Evolutionary conservation across 2,329 filamentous ascomycete genomes (phyloP).

Genomic region (Kalaharituber pfeilii): DNA sequence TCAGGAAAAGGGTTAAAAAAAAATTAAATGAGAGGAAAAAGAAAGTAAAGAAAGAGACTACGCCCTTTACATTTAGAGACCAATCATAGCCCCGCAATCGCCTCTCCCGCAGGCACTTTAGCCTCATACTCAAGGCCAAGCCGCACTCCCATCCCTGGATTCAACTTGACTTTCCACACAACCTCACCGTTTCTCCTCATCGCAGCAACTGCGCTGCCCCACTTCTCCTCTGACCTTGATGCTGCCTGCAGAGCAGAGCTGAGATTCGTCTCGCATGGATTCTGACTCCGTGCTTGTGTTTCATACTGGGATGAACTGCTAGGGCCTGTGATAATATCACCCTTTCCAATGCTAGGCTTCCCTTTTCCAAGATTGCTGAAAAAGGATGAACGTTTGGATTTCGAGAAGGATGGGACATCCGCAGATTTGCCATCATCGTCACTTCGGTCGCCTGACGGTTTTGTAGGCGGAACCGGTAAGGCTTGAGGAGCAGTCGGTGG

Average conservation of each 20-base stretch:
- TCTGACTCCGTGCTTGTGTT: not conserved
- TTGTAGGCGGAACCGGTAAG: not conserved
- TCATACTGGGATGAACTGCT: not conserved
- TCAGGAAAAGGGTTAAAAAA: too few relatives aligned
- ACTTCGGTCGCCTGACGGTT: not conserved
- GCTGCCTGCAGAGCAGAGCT: not conserved
- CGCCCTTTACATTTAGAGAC: too few relatives aligned
- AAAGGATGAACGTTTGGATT: not conserved
- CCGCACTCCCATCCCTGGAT: slow-evolving; percentile 40
- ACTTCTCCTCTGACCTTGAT: slow-evolving; percentile 27
- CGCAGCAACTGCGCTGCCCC: slow-evolving; percentile 39
- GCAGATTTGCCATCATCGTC: not conserved
- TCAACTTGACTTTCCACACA: slow-evolving; percentile 40
- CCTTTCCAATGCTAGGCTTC: not conserved
- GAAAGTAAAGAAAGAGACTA: too few relatives aligned
- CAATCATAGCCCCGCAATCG: slow-evolving; percentile 21
- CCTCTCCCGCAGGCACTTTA: slow-evolving; percentile 37
- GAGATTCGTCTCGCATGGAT: too few relatives aligned
- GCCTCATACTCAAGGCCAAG: slow-evolving; percentile 46
- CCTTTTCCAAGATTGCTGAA: not conserved
- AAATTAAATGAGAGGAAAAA: too few relatives aligned
- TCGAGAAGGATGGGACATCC: not conserved
- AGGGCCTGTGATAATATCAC: not conserved
- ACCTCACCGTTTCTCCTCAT: slow-evolving; percentile 42
- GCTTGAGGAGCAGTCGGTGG: not conserved